Evolutionary conservation across 1,284 basidiomycete species (phyloP).

Genomic region (Leucoagaricus sp.): DNA sequence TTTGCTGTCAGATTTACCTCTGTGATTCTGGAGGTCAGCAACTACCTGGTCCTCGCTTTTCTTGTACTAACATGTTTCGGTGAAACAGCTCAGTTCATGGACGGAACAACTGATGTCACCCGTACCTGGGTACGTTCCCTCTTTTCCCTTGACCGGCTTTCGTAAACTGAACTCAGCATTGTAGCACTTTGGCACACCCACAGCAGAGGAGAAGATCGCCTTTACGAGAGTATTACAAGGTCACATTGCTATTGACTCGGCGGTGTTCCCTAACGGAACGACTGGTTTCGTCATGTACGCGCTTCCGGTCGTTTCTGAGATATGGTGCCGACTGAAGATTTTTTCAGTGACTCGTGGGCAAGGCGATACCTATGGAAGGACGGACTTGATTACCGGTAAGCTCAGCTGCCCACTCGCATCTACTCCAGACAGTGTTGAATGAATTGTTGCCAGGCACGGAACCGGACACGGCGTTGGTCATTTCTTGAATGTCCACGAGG

Average conservation of each 20-base stretch:
- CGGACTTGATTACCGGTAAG: slow-evolving; percentile 55
- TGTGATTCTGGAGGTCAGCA: slow-evolving; percentile 87
- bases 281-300: slow-evolving; percentile 73
- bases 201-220: slow-evolving; percentile 80
- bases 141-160: not conserved
- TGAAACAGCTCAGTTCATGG: slow-evolving; percentile 76
- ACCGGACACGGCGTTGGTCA: slow-evolving; percentile 96
- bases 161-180: not conserved
- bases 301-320: not conserved
- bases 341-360: slow-evolving; percentile 79
- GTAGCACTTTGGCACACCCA: slow-evolving; percentile 90
- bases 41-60: not conserved
- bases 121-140: slow-evolving; percentile 69
- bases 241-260: slow-evolving; percentile 89
- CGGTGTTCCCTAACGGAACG: slow-evolving; percentile 86
- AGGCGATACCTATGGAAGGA: slow-evolving; percentile 88
- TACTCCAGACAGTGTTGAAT: too few relatives aligned
- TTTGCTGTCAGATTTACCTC: slow-evolving; percentile 71
- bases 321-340: slow-evolving; percentile 11
- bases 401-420: not conserved
- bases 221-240: slow-evolving; percentile 96
- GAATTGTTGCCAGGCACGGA: slow-evolving; percentile 76
- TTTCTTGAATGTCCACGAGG: slow-evolving; percentile 94
- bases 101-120: slow-evolving; percentile 96
- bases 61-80: not conserved